Percentiles rank a stretch among this genome's conserved stretches.
phyloP scores from a whole-genome alignment of 208 protist genomes.

The Entamoeba invadens region DNA sequence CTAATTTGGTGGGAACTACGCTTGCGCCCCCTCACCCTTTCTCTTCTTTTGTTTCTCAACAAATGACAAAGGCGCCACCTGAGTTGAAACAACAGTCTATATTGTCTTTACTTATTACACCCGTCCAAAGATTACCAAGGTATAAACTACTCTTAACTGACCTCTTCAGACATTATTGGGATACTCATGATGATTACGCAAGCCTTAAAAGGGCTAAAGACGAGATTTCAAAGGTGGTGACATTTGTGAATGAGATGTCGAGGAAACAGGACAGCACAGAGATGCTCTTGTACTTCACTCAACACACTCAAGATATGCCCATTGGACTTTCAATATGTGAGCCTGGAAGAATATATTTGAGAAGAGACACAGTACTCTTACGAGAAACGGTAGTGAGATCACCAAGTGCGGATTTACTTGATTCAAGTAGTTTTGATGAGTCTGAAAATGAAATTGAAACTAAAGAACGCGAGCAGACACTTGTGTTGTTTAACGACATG shows the following conservation, averaged over 20 bases:
- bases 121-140: neutral
- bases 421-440: neutral
- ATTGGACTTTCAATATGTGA: no score
- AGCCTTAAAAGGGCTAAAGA: neutral
- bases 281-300: no score
- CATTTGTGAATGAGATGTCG: neutral
- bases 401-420: neutral
- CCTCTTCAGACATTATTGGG: neutral
- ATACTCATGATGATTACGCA: neutral
- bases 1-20: neutral
- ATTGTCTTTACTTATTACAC: constrained; percentile 15
- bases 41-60: neutral
- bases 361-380: no score
- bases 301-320: no score
- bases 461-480: neutral
- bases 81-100: constrained; percentile 33
- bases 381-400: no score
- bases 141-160: neutral
- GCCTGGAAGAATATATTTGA: no score
- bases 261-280: neutral
- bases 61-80: neutral
- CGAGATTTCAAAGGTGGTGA: neutral
- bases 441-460: neutral
- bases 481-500: neutral
- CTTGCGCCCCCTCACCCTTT: neutral